Evolutionary conservation across 1,284 basidiomycete species (phyloP).

Genomic region (Vanrija sp.): DNA sequence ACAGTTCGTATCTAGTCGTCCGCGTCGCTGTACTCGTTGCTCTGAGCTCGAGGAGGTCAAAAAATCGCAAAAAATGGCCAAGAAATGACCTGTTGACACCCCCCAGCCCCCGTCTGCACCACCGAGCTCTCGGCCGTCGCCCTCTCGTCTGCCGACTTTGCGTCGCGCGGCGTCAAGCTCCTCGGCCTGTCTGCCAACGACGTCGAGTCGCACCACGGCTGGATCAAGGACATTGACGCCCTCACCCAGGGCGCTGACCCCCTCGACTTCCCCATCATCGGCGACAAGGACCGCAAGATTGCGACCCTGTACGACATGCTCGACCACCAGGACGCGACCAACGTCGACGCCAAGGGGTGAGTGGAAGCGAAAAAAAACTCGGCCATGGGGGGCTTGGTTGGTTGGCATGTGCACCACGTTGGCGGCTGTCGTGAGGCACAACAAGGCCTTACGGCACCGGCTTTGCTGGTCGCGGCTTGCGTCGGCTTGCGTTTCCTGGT

Average conservation of each 20-base stretch:
- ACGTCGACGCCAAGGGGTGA: constrained; percentile 80
- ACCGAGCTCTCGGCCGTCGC: constrained; percentile 97
- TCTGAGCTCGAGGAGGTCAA: not conserved
- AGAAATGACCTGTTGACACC: constrained; percentile 56
- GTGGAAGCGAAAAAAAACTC: not conserved
- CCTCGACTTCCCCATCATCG: constrained; percentile 93
- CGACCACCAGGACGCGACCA: constrained; percentile 80
- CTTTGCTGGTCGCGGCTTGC: not conserved
- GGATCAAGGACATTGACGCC: constrained; percentile 90
- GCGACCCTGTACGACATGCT: constrained; percentile 74
- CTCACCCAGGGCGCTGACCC: constrained; percentile 57
- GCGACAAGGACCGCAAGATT: constrained; percentile 81
- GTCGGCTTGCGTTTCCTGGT: not conserved
- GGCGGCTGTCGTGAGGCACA: too few species aligned
- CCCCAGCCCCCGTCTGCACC: constrained; percentile 64
- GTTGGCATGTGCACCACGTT: not conserved
- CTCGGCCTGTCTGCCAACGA: constrained; percentile 86
- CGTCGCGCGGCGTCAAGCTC: constrained; percentile 83
- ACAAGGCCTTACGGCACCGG: not conserved
- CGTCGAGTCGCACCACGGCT: constrained; percentile 76
- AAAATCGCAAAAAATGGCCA: constrained; percentile 10
- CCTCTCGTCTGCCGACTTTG: constrained; percentile 78
- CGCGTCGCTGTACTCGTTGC: not conserved
- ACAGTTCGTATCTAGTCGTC: constrained; percentile 19
- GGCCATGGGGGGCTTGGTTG: not conserved